phyloP scores from a whole-genome alignment of 441 rosid genomes.

The Francoa sonchifolia region DNA sequence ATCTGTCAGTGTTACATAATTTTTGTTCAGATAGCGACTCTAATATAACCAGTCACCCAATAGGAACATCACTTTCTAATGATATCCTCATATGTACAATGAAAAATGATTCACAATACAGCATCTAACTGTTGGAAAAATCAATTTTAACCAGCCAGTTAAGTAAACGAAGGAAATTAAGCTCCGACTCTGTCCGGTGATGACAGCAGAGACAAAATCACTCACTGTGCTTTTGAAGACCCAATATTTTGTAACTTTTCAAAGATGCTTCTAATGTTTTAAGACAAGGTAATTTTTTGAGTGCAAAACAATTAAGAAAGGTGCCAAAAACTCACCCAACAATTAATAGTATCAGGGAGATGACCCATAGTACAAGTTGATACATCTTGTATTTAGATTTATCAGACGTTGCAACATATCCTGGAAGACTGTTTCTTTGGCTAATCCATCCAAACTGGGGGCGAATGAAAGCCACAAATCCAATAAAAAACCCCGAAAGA shows the following conservation, averaged over 20 bases:
- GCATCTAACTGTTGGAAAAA: too few relatives aligned
- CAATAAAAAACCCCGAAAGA: conserved; percentile 63
- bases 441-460: conserved; percentile 73
- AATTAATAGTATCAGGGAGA: conserved; percentile 39
- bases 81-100: background rate
- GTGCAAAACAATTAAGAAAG: background rate
- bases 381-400: conserved; percentile 46
- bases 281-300: background rate
- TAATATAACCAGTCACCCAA: background rate
- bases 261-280: background rate
- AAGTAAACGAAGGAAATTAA: too few relatives aligned
- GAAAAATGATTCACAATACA: background rate
- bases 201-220: background rate
- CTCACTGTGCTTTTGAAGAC: background rate
- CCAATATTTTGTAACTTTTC: too few relatives aligned
- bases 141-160: too few relatives aligned
- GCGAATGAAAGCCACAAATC: conserved; percentile 65
- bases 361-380: conserved; percentile 60
- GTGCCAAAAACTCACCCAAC: conserved; percentile 36
- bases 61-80: background rate
- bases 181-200: too few relatives aligned
- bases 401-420: conserved; percentile 11
- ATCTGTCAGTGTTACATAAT: conserved; percentile 24
- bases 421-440: conserved; percentile 30
- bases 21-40: conserved; percentile 2